Conservation (phyloP, 805 yeast genomes). For the Geotrichum ghanense region DNA sequence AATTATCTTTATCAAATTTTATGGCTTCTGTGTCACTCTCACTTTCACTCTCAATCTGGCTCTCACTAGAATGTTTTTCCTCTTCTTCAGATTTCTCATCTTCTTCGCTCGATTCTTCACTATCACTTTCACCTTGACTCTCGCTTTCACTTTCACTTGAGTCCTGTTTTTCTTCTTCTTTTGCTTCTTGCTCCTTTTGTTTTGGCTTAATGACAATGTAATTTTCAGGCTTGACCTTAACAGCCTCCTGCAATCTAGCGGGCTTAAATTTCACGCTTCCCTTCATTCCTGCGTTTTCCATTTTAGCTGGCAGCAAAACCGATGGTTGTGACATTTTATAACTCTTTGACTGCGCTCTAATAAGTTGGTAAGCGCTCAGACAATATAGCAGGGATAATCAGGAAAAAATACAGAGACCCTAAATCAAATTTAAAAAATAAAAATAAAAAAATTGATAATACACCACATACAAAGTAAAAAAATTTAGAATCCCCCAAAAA, state of each 20-base stretch:
- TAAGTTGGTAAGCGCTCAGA: background rate
- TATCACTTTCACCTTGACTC: conserved; percentile 5
- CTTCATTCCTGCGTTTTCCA: background rate
- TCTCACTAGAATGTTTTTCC: background rate
- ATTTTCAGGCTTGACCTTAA: conserved; percentile 34
- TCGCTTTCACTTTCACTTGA: conserved; percentile 3
- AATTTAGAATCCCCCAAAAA: no score
- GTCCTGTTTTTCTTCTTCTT: conserved; percentile 4
- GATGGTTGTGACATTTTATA: background rate
- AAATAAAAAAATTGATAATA: background rate
- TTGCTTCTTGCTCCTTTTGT: conserved; percentile 4
- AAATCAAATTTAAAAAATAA: background rate
- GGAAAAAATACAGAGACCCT: background rate
- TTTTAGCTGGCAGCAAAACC: background rate
- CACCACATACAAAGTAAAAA: no score
- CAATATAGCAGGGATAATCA: background rate
- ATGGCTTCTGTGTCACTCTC: conserved; percentile 1
- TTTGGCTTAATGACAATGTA: conserved; percentile 32
- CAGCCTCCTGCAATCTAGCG: conserved; percentile 44
- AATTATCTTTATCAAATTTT: background rate
- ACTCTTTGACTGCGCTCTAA: no score
- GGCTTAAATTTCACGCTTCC: conserved; percentile 24
- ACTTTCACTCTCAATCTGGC: conserved; percentile 4
- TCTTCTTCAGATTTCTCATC: background rate
- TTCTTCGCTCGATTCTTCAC: background rate